Conservation (phyloP, 2,329 filamentous ascomycete species). For the Fusarium sacchari region DNA sequence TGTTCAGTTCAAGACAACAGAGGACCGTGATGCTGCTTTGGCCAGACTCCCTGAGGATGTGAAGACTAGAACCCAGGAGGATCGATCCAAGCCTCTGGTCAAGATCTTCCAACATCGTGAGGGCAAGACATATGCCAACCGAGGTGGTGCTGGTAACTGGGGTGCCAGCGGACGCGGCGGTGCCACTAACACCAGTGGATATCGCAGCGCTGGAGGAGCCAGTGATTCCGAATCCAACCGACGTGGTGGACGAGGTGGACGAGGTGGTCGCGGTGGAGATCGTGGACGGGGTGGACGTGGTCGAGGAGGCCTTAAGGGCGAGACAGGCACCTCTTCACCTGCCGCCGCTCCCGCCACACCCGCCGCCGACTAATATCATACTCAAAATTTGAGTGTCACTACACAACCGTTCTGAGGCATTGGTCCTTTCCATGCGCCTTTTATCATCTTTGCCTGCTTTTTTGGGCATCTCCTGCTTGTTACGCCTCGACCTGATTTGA, state of each 20-base stretch:
- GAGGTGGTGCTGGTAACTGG: conserved; percentile 75
- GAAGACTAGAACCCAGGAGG: conserved; percentile 76
- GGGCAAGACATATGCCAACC: conserved; percentile 63
- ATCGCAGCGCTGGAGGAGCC: conserved; percentile 84
- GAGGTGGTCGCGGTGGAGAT: conserved; percentile 68
- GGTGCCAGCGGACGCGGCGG: conserved; percentile 73
- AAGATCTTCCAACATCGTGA: conserved; percentile 82
- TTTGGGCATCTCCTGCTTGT: conserved; percentile 35
- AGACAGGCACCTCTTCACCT: conserved; percentile 64
- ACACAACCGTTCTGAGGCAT: conserved; percentile 25
- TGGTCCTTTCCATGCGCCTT: conserved; percentile 22
- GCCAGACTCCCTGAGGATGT: conserved; percentile 78
- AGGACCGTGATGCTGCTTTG: conserved; percentile 84
- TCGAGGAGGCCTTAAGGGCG: conserved; percentile 67
- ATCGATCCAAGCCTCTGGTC: conserved; percentile 81
- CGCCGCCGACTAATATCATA: conserved; percentile 49
- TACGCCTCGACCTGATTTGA: conserved; percentile 37
- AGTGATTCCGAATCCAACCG: conserved; percentile 71
- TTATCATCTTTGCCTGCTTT: conserved; percentile 29
- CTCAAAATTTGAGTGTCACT: conserved; percentile 23
- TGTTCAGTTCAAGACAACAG: conserved; percentile 81
- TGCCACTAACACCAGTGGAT: conserved; percentile 71
- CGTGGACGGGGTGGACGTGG: conserved; percentile 67
- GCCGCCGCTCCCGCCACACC: conserved; percentile 63
- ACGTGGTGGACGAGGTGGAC: conserved; percentile 65